Evolutionary conservation across 208 protist species (phyloP), one percentile per base, ranked within the genome.

Genomic region (Endotrypanum monterogeii): DNA sequence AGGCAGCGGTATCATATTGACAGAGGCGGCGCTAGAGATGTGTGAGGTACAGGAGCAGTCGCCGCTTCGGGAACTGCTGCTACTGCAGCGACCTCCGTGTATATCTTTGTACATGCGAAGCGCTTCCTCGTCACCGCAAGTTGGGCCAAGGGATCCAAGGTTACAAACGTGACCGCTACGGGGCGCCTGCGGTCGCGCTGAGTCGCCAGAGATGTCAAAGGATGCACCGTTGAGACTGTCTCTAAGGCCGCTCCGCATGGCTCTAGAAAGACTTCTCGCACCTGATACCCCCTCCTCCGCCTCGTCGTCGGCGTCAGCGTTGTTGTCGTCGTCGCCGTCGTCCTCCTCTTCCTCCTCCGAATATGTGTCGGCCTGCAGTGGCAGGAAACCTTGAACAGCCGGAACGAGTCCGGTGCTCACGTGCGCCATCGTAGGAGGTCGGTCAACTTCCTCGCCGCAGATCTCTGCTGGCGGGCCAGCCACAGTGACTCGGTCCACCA

Each of bases 101-200:
- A 89, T 89, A 44, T 86, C 73, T 0, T 74, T 76, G 56, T 86
- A 89, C 12, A 85, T 80, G 25, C 82, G 78, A 67, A 83, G 62
- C 50, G 85, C 81, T 25, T 79, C 71, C 28, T 56, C 77, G 23
- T 89, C 85, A 8, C 71, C 79, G 20, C 55, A 46, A 2, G 46
- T 37, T 1, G 85, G 85, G 1, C 85, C 82, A 35, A 87, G 25
- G n/a, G 44, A 62, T 44, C 81, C 80, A 16, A 86, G 32, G 23
- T 76, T 75, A 60, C 66, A 63, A 0, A 77, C 79, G 60, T 79
- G 78, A 0, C 71, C 72, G 46, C 78, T 25, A 41, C 78, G 72
- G 23, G 71, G 78, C 23, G 71, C 71, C 67, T 73, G 78, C 28
- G 71, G 71, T 6, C 71, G 58, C 5, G 55, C 30, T 12, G 71